Base-by-base conservation (phyloP, 805 yeast species). In the Wickerhamiella bombiphila region DNA sequence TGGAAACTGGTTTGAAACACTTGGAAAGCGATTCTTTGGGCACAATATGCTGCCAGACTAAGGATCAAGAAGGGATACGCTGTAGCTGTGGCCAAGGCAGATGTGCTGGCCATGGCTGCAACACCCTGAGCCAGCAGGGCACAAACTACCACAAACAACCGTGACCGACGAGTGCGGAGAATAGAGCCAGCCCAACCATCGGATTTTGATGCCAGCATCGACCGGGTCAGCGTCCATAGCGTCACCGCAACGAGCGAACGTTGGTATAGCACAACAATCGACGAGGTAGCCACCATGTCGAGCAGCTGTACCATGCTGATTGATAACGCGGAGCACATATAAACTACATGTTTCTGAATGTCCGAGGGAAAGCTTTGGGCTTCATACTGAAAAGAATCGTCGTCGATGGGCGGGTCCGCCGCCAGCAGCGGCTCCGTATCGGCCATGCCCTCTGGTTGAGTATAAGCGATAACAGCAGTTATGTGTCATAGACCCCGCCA, bases 401-500 rank as follows among this genome's bases (percentile, higher is more conserved):
- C 54, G 37, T 50, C 54, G 18, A 50, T 50, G 15, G 54, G 54
- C 26, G 54, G 54, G 21, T 50, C 54, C 5, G 46, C 51, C 13
- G 40, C 39, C 31, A 42, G 35, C 35, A 44, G 32, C 16, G 52
- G 53, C 18, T 40, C 35, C 32, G 36, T 17, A 29, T 46, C 52
- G n/a, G n/a, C n/a, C n/a, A n/a, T n/a, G n/a, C n/a, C n/a, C n/a
- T n/a, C n/a, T n/a, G n/a, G n/a, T n/a, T n/a, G n/a, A n/a, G n/a
- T n/a, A n/a, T n/a, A n/a, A n/a, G n/a, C n/a, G n/a, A n/a, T n/a
- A n/a, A n/a, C n/a, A n/a, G n/a, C n/a, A n/a, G n/a, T n/a, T n/a
- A n/a, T n/a, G n/a, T n/a, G n/a, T n/a, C n/a, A n/a, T n/a, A n/a
- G n/a, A n/a, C n/a, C n/a, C n/a, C n/a, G n/a, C n/a, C n/a, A n/a